Evolutionary conservation across 2,329 filamentous ascomycete genomes (phyloP), one percentile per base, ranked within the genome.

Genomic region (Blastomyces parvus): DNA sequence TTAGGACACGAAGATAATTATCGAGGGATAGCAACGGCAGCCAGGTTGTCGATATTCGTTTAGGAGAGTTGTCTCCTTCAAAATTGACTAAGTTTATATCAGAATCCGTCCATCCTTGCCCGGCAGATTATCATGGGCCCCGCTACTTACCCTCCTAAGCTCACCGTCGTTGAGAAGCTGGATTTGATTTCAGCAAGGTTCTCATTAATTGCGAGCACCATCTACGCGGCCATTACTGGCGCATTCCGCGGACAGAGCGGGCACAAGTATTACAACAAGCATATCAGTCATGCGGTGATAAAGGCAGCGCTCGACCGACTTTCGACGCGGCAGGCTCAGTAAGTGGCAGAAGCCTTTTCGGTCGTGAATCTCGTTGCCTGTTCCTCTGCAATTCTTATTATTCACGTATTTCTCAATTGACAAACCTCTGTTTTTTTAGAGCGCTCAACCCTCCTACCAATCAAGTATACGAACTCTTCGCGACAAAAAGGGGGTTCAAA

Each of bases 201-300:
- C 0, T 69, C 69, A 3, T 42, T 75, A 14, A 44, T 72, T 4
- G 68, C 67, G 17, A 67, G 68, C 6, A 64, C 66, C 6, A 60
- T 76, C 5, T 73, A 72, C 62, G 70, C 67, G 22, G 70, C 74
- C 27, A 65, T 76, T 36, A 72, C 74, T 5, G 76, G 73, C 17
- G 63, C 73, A 0, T 78, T 79, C 62, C 76, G 77, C 19, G 76
- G 76, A 5, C 67, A 73, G 22, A 68, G 64, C 38, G 76, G 76
- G 46, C 71, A 76, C 22, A 73, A 68, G 59, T 67, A 68, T 6
- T 78, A 75, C 61, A 66, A 64, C 22, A 69, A 74, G 48, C 75
- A 79, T 71, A 59, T 79, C 40, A 46, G 64, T 7, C 68, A 71
- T 60, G 68, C 73, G 0, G 48, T 72, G 4, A 60, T 76, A n/a